Evolutionary conservation across 208 protist genomes (phyloP).

Genomic region (Acanthamoeba lugdunensis): DNA sequence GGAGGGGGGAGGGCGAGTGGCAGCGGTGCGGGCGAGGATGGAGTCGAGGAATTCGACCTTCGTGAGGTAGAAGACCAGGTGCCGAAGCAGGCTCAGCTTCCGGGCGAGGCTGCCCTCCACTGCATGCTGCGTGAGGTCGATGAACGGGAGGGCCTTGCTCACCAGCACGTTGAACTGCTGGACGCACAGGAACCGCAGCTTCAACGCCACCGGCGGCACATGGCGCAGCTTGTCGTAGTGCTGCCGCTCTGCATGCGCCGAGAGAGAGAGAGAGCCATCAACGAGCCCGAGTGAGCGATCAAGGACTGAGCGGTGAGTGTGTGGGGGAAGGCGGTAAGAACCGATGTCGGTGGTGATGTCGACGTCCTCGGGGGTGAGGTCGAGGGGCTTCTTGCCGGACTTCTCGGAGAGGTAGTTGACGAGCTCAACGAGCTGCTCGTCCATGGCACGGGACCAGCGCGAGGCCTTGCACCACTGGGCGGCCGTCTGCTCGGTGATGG

Average conservation of each 20-base stretch:
- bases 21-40: slow-evolving; percentile 4
- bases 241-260: background rate
- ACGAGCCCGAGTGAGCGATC: background rate
- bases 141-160: slow-evolving; percentile 21
- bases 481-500: slow-evolving; percentile 38
- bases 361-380: slow-evolving; percentile 16
- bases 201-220: background rate
- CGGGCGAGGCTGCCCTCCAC: slow-evolving; percentile 16
- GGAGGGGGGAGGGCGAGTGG: background rate
- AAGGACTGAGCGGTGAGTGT: background rate
- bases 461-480: slow-evolving; percentile 33
- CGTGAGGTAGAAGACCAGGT: slow-evolving; percentile 36
- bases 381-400: slow-evolving; percentile 42
- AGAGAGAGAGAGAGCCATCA: too few relatives aligned
- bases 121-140: background rate
- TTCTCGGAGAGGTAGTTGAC: slow-evolving; percentile 48
- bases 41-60: slow-evolving; percentile 36
- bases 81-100: background rate
- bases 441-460: slow-evolving; percentile 41
- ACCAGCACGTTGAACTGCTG: slow-evolving; percentile 32
- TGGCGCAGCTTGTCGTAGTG: slow-evolving; percentile 22
- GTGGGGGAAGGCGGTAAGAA: background rate
- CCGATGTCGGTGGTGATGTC: background rate
- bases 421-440: slow-evolving; percentile 67
- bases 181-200: slow-evolving; percentile 22